These are phyloP conservation scores for Phytophthora constricta DNA, from an alignment of 352 stramenopile genomes.

Conservation along the genomic window DNA sequence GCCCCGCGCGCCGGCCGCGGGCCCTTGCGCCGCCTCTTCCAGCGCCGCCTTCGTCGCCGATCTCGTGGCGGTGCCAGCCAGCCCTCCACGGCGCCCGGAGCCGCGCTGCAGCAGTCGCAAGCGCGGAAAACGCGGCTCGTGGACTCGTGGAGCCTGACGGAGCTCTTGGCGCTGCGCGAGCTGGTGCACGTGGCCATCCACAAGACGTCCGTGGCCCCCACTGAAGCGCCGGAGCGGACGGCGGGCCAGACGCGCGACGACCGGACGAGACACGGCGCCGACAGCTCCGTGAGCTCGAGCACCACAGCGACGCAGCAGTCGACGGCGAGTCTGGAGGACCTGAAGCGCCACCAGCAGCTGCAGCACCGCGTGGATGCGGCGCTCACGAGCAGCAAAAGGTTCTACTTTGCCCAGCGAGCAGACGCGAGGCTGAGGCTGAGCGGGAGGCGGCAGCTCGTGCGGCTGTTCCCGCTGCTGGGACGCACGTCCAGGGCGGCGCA, in stretches of 20 bases:
- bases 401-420: slow-evolving; percentile 48
- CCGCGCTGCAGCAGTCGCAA: slow-evolving; percentile 25
- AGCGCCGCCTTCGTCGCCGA: slow-evolving; percentile 17
- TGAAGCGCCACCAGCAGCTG: slow-evolving; percentile 24
- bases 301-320: slow-evolving; percentile 23
- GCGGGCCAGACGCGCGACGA: slow-evolving; percentile 20
- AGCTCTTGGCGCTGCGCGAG: slow-evolving; percentile 65
- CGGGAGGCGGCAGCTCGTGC: slow-evolving; percentile 50
- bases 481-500: slow-evolving; percentile 38
- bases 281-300: slow-evolving; percentile 34
- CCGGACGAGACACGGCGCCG: slow-evolving; percentile 12
- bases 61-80: slow-evolving; percentile 6
- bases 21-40: slow-evolving; percentile 39
- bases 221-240: slow-evolving; percentile 9
- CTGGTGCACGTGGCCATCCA: slow-evolving; percentile 52
- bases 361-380: slow-evolving; percentile 38
- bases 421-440: slow-evolving; percentile 55
- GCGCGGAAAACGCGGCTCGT: slow-evolving; percentile 41
- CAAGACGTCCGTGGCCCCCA: slow-evolving; percentile 31
- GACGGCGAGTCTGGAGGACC: slow-evolving; percentile 18
- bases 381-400: slow-evolving; percentile 39
- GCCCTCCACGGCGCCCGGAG: neutral
- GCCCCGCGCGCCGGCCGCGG: slow-evolving; percentile 12
- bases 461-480: slow-evolving; percentile 61
- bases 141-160: slow-evolving; percentile 59